Base-by-base conservation (phyloP, 192 early-diverging fungal genomes). In the Gigaspora rosea region DNA sequence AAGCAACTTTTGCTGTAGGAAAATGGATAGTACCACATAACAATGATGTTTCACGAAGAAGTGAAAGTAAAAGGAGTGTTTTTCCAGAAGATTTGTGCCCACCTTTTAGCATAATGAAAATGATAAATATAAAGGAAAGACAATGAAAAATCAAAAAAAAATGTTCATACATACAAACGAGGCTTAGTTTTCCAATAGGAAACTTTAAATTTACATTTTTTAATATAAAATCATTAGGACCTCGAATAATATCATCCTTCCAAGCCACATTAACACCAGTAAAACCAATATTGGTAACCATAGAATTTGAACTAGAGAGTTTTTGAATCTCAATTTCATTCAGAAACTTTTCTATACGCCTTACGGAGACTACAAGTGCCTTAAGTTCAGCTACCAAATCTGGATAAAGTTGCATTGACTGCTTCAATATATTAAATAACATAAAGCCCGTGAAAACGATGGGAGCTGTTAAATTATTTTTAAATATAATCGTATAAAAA, bases 21-120 rank as follows among this genome's bases (percentile, higher is more conserved):
- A 82, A 80, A 58, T 81, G 75, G 1, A 82, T 82, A 10, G 72
- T 62, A 0, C 88, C 88, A 27, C 78, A 77, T 11, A 81, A 51
- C 10, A 87, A 46, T 50, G 78, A 77, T 48, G 84, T 82, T 71
- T 87, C 86, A 32, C 95, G 92, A 12, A 97, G 80, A 3, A 97
- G 85, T 13, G 94, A 94, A 56, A 93, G 77, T 22, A 97, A 76
- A 32, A 99, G 78, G 22, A 91, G 87, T 1, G 92, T 91, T 79
- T 99, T 99, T 52, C 97, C 97, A 8, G 91, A 86, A 5, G 93
- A 96, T 6, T 95, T 97, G 7, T 92, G 73, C 20, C 97, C 97
- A 36, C 83, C 83, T 85, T 62, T n/a, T 49, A 27, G 3, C 35
- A 47, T 51, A 48, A 65, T 69, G 46, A 15, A 5, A 35, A n/a